Evolutionary conservation across 2,329 filamentous ascomycete species (phyloP), one percentile per base, ranked within the genome.

Genomic region (Arthrobotrys conoides): DNA sequence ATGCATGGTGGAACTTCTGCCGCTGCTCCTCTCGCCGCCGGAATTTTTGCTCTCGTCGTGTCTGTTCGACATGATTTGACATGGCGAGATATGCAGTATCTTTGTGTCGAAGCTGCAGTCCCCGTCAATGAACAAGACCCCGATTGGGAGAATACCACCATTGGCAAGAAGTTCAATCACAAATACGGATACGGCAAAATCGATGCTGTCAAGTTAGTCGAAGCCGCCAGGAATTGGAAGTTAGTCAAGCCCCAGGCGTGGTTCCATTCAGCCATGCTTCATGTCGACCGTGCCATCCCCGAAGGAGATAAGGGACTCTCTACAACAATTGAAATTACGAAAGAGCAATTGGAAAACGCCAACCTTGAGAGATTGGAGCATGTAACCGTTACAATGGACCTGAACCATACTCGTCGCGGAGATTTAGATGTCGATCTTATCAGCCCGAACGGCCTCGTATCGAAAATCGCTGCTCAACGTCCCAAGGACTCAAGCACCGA

Each of bases 381-480:
- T 85, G 93, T 99, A 41, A 98, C 95, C 0, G 89, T 99, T 41
- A 98, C 95, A 1, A 99, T 99, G 94, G 99, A 99, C 82, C 88
- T 97, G 24, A 89, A 93, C 69, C 96, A 99, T 83, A 90, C 89
- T 1, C 91, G 92, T 76, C 91, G 96, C 80, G 96, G 96, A 71
- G 96, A 99, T 84, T 84, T 99, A 27, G 97, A 93, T 83, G 95
- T 97, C 44, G 96, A 99, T 83, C 87, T 99, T 55, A 89, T 93
- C 83, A 97, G 94, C 82, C 96, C 96, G 0, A 87, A 89, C 36
- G 92, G 93, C 9, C 86, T 97, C 73, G 87, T 93, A 80, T 97
- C 93, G 83, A 91, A 97, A 83, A 89, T 99, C 67, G 92, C 94
- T 3, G 92, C 91, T 12, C 87, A 91, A 0, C 91, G 96, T 80